Conservation (phyloP, 169 alveolate genomes). For the Cryptosporidium viatorum region DNA sequence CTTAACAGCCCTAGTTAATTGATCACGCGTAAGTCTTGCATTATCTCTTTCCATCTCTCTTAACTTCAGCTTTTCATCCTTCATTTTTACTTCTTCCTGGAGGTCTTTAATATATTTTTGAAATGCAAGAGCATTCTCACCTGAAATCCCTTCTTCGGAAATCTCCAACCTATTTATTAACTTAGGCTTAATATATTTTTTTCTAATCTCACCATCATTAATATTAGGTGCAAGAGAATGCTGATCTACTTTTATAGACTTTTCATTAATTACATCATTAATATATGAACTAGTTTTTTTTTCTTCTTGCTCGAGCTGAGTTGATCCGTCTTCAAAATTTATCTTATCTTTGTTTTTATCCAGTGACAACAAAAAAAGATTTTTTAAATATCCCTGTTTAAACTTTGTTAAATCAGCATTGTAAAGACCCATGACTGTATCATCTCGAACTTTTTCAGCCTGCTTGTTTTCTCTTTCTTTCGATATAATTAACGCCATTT, state of each 20-base stretch:
- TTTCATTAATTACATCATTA: not conserved
- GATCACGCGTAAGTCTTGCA: slow-evolving; percentile 72
- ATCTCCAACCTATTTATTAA: slow-evolving; percentile 52
- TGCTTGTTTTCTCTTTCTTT: slow-evolving; percentile 21
- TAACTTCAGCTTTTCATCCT: slow-evolving; percentile 64
- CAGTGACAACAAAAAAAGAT: slow-evolving; percentile 27
- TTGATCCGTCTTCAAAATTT: not conserved
- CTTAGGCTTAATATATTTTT: slow-evolving; percentile 46
- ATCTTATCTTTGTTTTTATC: not conserved
- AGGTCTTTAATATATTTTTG: slow-evolving; percentile 66
- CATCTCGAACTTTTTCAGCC: slow-evolving; percentile 11
- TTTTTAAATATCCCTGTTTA: slow-evolving; percentile 31
- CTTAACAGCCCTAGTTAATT: slow-evolving; percentile 68
- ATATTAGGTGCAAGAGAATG: not conserved
- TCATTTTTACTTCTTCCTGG: slow-evolving; percentile 73
- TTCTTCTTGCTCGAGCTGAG: not conserved
- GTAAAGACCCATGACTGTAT: slow-evolving; percentile 16
- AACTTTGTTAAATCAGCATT: slow-evolving; percentile 1
- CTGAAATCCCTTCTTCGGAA: slow-evolving; percentile 68
- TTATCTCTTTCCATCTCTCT: slow-evolving; percentile 75
- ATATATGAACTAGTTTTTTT: not conserved
- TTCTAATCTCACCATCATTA: not conserved
- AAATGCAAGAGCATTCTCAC: slow-evolving; percentile 74
- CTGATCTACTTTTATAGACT: not conserved
- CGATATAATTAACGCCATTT: slow-evolving; percentile 29